Evolutionary conservation across 1,139 yeast genomes (phyloP), one percentile per base, ranked within the genome.

Genomic region (Candida smagusa): DNA sequence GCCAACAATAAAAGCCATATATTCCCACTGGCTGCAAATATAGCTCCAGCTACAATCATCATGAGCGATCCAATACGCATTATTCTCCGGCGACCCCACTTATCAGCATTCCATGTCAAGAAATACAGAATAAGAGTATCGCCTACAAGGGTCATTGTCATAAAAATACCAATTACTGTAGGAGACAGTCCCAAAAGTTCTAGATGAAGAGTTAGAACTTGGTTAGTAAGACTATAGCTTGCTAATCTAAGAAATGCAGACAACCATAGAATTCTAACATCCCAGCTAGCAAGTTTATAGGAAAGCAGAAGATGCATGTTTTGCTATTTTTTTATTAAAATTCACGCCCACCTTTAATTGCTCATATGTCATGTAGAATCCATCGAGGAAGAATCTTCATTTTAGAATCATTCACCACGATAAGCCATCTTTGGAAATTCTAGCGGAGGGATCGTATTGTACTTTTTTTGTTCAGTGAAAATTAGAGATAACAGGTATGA

Each of bases 191-290:
- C 75, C 6, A 84, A 58, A 4, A 73, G 68, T 39, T 74, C 74
- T 35, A 89, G 68, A 49, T 81, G 87, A 11, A 86, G 68, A 0
- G 92, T 84, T 34, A 89, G 63, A 5, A 89, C 81, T 61, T 88
- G 90, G 50, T 88, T 86, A 9, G 94, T 83, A 43, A 84, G 66
- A 3, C 96, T 96, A 57, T 82, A 89, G 2, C 94, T 83, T 42
- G 81, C 65, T 77, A 86, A 73, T 19, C 96, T 69, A 24, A 84
- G 64, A 48, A 85, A 81, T 11, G 84, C 85, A 8, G 90, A 81
- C 7, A 65, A 59, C 79, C 94, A 80, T 31, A 89, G 71, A 22
- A 87, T 57, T 46, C 79, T 68, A 23, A 82, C 78, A 56, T 89
- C 96, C 4, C 46, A 34, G 9, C 66, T 52, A 6, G 68, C 56